Evolutionary conservation across 345 rosid species (phyloP).

Genomic region (Passiflora organensis): DNA sequence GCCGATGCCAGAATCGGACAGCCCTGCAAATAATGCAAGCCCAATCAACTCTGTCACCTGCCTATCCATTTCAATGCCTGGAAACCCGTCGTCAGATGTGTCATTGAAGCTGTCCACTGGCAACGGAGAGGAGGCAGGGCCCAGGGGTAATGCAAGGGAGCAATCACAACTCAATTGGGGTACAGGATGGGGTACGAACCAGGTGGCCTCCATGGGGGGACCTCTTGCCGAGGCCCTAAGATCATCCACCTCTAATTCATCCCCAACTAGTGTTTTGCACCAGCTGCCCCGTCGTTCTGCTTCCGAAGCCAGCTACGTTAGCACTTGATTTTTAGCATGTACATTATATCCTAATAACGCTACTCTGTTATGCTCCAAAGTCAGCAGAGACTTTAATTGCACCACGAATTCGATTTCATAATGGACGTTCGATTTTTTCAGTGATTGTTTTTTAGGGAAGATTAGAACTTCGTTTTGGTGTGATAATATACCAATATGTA

Average conservation of each 20-base stretch:
- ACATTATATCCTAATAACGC: too few relatives aligned
- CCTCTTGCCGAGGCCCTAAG: slow-evolving; percentile 84
- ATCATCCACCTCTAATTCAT: slow-evolving; percentile 52
- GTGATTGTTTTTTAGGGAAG: too few relatives aligned
- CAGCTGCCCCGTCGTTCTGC: slow-evolving; percentile 47
- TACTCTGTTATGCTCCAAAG: too few relatives aligned
- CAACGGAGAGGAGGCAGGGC: slow-evolving; percentile 32
- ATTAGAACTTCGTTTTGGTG: too few relatives aligned
- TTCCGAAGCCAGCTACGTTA: slow-evolving; percentile 36
- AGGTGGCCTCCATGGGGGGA: slow-evolving; percentile 68
- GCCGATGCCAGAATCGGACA: slow-evolving; percentile 40
- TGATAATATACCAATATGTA: too few relatives aligned
- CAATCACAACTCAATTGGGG: slow-evolving; percentile 49
- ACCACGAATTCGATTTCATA: too few relatives aligned
- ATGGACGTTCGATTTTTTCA: too few relatives aligned
- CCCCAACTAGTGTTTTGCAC: slow-evolving; percentile 74
- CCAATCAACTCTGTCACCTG: slow-evolving; percentile 41
- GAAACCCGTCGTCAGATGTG: slow-evolving; percentile 68
- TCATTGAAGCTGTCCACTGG: slow-evolving; percentile 86
- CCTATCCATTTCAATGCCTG: slow-evolving; percentile 70
- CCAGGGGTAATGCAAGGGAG: slow-evolving; percentile 30
- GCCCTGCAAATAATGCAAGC: slow-evolving; percentile 29
- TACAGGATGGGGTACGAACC: slow-evolving; percentile 50
- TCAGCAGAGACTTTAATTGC: too few relatives aligned
- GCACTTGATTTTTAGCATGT: slow-evolving; percentile 18